Evolutionary conservation across 352 stramenopile species (phyloP), one percentile per base, ranked within the genome.

Genomic region (Phytophthora pluvialis): DNA sequence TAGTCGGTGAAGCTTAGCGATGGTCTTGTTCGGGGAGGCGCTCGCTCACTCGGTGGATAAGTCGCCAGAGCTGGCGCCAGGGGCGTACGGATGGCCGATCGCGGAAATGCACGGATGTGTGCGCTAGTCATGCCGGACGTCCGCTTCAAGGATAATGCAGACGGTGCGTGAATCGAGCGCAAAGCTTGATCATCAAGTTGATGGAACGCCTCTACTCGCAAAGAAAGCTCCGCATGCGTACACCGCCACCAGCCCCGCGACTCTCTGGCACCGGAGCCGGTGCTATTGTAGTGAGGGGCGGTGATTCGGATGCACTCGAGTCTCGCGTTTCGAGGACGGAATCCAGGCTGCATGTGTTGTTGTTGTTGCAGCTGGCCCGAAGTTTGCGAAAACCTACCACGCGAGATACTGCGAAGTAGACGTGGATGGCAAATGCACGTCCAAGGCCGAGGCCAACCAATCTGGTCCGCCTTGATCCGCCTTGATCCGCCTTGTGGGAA

Each of bases 101-200:
- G 33, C 31, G 28, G 35, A 21, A 56, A 42, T 42, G 29, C 56
- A n/a, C 28, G 26, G 52, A 60, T 60, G 51, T 32, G 51, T 59
- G 51, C 51, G 51, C 51, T 49, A 35, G 35, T 50, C 26, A 57
- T 50, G 45, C 40, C 39, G 38, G 43, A 48, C 54, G 54, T 4
- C 40, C 29, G 18, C 42, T 61, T 53, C 42, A 61, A 46, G n/a
- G 48, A 35, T 15, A 43, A 16, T 40, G 15, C 32, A 62, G 33
- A 62, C 54, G 33, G 43, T 62, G 40, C 54, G 28, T 11, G 4
- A 40, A 29, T 25, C 36, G 10, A 36, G 18, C 32, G 46, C 29
- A 52, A 47, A 39, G 16, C 2, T 21, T 21, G 21, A 21, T 21
- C 21, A 21, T 21, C 21, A 2, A 21, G 21, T 35, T 43, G 48